Base-by-base conservation (phyloP, 176 grass and related monocot species). In the Cymbopogon citratus region DNA sequence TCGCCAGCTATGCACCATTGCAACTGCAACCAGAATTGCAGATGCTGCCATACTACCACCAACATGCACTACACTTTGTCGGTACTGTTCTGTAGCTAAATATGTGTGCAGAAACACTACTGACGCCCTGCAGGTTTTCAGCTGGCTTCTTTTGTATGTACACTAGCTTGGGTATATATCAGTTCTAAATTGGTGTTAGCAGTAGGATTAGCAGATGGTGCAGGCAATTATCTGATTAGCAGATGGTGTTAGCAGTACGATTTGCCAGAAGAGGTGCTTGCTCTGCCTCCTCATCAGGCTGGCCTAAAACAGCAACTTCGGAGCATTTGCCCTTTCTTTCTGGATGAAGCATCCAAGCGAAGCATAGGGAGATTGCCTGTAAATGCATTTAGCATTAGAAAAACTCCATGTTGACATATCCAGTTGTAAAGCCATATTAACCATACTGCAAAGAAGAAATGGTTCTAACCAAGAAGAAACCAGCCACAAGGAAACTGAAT, bases 401-500 rank as follows among this genome's bases (percentile, higher is more conserved):
- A 62, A 62, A 41, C 5, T 61, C 0, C 60, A 23, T 35, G 31
- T 51, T 71, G 4, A 81, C 5, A 45, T 74, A 64, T 36, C 8
- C n/a, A n/a, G n/a, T 67, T 54, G 1, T 38, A 65, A 41, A 66
- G 44, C 24, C 9, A 10, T 63, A 12, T 33, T 33, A 33, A 33
- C 31, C 31, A 33, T 33, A 33, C 31, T 33, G 31, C 31, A 33
- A 26, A n/a, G 29, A 36, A 16, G 19, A 19, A 5, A 41, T 18
- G 10, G n/a, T 49, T 35, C 74, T 70, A 27, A 97, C 94, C 91
- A 93, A 66, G 44, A 91, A 85, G 3, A 86, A 83, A 29, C 91
- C 90, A 5, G 87, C 84, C 36, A 93, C 34, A 4, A 97, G 41
- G 76, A 97, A 93, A 81, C 89, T 91, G 84, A 91, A 88, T 35